Base-by-base conservation (phyloP, 805 yeast species). In the Cyberlindnera meyerae region DNA sequence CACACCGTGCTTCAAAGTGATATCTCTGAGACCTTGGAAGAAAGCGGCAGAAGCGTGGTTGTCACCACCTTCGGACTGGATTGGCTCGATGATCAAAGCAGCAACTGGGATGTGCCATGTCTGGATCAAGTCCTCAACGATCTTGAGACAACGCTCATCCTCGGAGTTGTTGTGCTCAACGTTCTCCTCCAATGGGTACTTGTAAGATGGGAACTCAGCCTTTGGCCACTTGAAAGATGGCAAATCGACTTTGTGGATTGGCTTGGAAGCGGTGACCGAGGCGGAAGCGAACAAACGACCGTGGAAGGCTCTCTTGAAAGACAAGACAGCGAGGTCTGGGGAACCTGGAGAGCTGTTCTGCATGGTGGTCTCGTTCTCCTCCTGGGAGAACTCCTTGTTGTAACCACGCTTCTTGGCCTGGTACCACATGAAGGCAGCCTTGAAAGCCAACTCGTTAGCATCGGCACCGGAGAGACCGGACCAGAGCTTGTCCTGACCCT, bases 161-260 rank as follows among this genome's bases (percentile, higher is more conserved):
- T 88, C 96, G 34, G 68, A 61, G 33, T 68, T 65, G 73, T 89
- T 89, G 48, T 65, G 77, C 32, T 68, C 77, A 28, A 57, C 76
- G 58, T 77, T 57, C 34, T 75, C 71, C 38, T 77, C 89, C 55
- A 88, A 72, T 41, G 97, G 97, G 62, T 87, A 89, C 62, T 79
- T 68, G 63, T 86, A 79, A 34, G 73, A 52, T 47, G 97, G 97
- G 70, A 80, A 89, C 45, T 86, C 87, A 39, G 96, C 96, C 61
- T 84, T 88, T 57, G 97, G 97, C 97, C 97, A 89, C 57, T 85
- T 77, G 70, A 89, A 89, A 6, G 95, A 79, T 43, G 97, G 97
- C 65, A 90, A 70, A 62, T 82, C 89, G 58, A 89, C 68, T 68
- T 90, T 89, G 71, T 89, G 97, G 52, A 90, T 75, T 48, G 97